Conservation (phyloP, 208 protist genomes). For the Phytomonas sp. region DNA sequence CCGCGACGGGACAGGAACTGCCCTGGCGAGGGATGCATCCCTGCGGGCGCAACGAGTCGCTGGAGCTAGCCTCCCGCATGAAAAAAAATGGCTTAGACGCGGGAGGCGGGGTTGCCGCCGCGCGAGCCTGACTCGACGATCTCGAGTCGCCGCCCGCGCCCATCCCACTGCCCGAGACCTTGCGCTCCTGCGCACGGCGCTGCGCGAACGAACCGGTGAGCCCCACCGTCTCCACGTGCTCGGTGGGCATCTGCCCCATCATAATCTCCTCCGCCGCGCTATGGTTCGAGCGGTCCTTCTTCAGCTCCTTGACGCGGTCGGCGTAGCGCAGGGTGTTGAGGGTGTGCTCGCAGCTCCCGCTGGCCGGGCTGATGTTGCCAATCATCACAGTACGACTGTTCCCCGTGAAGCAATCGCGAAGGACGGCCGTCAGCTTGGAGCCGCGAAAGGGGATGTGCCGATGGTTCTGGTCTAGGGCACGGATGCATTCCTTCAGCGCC, state of each 20-base stretch:
- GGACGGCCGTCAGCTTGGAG: conserved; percentile 90
- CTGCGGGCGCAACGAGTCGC: background rate
- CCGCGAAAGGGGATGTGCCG: conserved; percentile 91
- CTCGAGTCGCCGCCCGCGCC: conserved; percentile 1
- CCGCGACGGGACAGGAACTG: background rate
- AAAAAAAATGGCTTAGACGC: background rate
- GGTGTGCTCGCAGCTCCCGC: conserved; percentile 77
- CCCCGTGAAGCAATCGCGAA: conserved; percentile 84
- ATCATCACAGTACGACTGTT: conserved; percentile 94
- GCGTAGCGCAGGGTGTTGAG: conserved; percentile 82
- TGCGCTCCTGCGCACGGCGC: conserved; percentile 69
- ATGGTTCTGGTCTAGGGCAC: conserved; percentile 66
- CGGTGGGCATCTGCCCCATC: conserved; percentile 88
- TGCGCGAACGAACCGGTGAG: conserved; percentile 66
- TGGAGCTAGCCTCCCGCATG: background rate
- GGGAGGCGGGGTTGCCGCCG: conserved; percentile 30
- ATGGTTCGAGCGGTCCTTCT: conserved; percentile 78
- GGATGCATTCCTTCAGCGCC: conserved; percentile 87
- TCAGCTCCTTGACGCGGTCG: conserved; percentile 90
- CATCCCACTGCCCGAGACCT: conserved; percentile 3
- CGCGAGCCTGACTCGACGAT: conserved; percentile 50
- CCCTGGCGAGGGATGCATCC: background rate
- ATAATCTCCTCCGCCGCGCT: conserved; percentile 85
- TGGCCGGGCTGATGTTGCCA: conserved; percentile 84
- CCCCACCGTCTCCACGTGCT: conserved; percentile 78